These are phyloP conservation scores for Leccinum subtestaceum DNA, from an alignment of 768 basidiomycete species.

Conservation along the genomic window DNA sequence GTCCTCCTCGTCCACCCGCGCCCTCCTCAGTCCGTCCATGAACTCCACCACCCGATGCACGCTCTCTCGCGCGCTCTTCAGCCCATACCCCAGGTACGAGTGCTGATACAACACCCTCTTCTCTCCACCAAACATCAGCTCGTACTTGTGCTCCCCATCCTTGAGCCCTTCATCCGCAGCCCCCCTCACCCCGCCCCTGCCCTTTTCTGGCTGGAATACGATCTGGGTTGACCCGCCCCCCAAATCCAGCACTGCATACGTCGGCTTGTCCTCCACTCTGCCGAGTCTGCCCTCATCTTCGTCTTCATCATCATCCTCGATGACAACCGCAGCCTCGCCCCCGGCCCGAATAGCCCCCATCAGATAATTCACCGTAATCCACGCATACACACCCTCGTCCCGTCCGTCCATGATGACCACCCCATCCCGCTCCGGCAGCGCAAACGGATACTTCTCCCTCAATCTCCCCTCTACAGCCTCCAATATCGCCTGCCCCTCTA, in stretches of 20 bases:
- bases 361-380: conserved; percentile 97
- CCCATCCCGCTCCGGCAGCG: conserved; percentile 52
- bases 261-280: conserved; percentile 25
- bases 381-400: conserved; percentile 97
- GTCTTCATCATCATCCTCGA: background rate
- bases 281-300: background rate
- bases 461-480: conserved; percentile 66
- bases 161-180: conserved; percentile 41
- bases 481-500: conserved; percentile 68
- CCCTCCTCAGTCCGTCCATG: conserved; percentile 50
- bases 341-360: conserved; percentile 65
- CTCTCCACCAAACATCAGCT: conserved; percentile 68
- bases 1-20: conserved; percentile 3
- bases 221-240: conserved; percentile 98
- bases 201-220: conserved; percentile 84
- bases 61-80: conserved; percentile 82
- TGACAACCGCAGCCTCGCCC: conserved; percentile 31
- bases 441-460: conserved; percentile 64
- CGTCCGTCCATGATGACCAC: conserved; percentile 93
- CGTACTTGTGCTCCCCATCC: conserved; percentile 92
- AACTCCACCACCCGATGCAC: conserved; percentile 93
- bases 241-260: conserved; percentile 91
- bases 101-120: conserved; percentile 88
- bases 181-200: conserved; percentile 27
- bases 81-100: conserved; percentile 94